Conservation (phyloP, 2,329 filamentous ascomycete species). For the Leptographium radiaticola region DNA sequence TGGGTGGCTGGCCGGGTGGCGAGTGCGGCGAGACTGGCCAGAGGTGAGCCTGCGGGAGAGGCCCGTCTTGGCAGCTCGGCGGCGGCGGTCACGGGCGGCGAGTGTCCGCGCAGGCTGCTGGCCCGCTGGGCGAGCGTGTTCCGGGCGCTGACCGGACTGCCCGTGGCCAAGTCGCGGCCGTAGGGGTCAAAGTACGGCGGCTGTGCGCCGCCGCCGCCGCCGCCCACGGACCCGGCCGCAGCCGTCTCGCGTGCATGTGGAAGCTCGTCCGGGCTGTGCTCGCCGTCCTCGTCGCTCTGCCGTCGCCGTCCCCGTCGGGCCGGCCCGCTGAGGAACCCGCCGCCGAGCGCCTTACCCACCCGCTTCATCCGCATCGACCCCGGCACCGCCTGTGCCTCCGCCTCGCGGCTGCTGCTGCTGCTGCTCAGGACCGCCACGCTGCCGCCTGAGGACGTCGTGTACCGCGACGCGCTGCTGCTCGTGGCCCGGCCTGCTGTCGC, state of each 20-base stretch:
- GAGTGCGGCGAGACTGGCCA: too few species aligned
- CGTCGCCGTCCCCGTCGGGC: conserved; percentile 60
- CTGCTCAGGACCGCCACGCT: conserved; percentile 8
- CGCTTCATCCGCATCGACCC: conserved; percentile 68
- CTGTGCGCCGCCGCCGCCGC: conserved; percentile 13
- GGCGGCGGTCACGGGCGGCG: not conserved
- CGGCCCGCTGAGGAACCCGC: conserved; percentile 67
- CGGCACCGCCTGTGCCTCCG: conserved; percentile 46
- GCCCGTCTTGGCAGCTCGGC: not conserved
- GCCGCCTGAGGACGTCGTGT: conserved; percentile 33
- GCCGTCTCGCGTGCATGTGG: conserved; percentile 21
- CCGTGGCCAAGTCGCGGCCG: conserved; percentile 38
- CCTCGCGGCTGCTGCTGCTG: conserved; percentile 3
- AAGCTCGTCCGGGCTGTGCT: conserved; percentile 18
- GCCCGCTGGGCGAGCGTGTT: conserved; percentile 19
- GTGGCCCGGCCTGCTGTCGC: conserved; percentile 36
- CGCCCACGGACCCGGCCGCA: not conserved
- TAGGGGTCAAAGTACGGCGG: conserved; percentile 28
- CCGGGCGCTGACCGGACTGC: conserved; percentile 42
- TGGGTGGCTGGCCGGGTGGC: conserved; percentile 41
- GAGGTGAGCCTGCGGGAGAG: too few species aligned
- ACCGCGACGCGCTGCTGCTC: conserved; percentile 37
- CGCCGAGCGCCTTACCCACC: conserved; percentile 56
- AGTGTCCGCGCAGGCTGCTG: conserved; percentile 13
- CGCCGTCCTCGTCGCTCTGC: conserved; percentile 52